Base-by-base conservation (phyloP, 257 asterid genomes). In the Plectranthus barbatus region DNA sequence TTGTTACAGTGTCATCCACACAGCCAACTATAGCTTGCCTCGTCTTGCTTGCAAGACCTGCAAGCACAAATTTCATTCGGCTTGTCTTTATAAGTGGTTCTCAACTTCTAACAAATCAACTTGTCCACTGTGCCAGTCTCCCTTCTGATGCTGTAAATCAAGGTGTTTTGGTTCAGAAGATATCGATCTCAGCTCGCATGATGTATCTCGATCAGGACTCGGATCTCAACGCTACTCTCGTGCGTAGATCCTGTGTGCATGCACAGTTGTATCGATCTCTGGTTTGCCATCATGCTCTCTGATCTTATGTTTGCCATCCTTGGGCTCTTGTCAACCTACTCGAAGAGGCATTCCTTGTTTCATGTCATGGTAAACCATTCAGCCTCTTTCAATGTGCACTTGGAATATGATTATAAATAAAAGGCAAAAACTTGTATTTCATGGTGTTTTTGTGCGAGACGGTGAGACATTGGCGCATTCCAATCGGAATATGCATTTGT, bases 21-120 rank as follows among this genome's bases (percentile, higher is more conserved):
- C 99, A 6, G 70, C 79, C 63, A 84, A 87, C 72, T 96, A 93
- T 63, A 90, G 96, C 85, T 79, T 93, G 62, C 99, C 99, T 0
- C 96, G 96, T 42, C 95, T 93, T 13, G 95, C 97, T 45, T 90
- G 99, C 89, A 93, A 79, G 76, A 93, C 99, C 69, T 93, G 99
- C 95, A 93, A 80, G 86, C 97, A 93, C 71, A 93, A 93, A 80
- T 93, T 80, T 80, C 99, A 93, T 66, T 79, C 95, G 0, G 96
- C 96, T 60, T 93, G 99, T 73, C 95, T 93, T 18, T 87, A 87
- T 61, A 93, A 93, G 81, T 93, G 99, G 99, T 93, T 93, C 77
- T 93, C 99, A n/a, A 93, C 99, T 66, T 90, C 99, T 55, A 91
- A 90, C 81, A 93, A 93, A 71, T 90, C 99, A 21, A 90, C 91